These are phyloP conservation scores for Fusarium nisikadoi DNA, from an alignment of 2,329 filamentous ascomycete species.

Conservation along the genomic window DNA sequence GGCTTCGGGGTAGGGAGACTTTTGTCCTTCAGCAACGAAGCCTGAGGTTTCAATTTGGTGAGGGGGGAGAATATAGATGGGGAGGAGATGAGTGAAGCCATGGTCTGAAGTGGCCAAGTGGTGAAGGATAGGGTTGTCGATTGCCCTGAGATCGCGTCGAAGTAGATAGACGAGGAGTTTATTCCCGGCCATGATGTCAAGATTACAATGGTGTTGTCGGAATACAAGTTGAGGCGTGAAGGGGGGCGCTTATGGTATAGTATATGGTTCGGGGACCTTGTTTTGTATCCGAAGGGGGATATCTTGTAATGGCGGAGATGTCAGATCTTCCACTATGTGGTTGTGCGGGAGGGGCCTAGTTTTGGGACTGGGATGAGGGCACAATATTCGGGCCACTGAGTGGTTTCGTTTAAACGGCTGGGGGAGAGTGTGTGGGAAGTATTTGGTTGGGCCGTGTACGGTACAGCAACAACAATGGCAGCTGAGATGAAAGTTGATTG, in stretches of 20 bases:
- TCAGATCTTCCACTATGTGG: slow-evolving; percentile 13
- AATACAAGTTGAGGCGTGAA: background rate
- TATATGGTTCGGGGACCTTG: background rate
- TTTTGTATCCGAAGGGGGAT: background rate
- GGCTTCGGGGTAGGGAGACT: slow-evolving; percentile 76
- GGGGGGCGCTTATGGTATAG: background rate
- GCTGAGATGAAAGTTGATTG: background rate
- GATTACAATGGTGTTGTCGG: background rate
- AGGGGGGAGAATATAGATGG: slow-evolving; percentile 75
- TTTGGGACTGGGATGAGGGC: slow-evolving; percentile 5
- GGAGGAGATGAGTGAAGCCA: slow-evolving; percentile 75
- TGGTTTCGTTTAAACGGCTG: background rate
- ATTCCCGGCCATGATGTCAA: slow-evolving; percentile 46
- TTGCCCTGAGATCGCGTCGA: slow-evolving; percentile 76
- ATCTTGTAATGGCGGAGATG: slow-evolving; percentile 4
- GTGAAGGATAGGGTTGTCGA: slow-evolving; percentile 80
- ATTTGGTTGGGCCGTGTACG: slow-evolving; percentile 5
- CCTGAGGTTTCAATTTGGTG: slow-evolving; percentile 80
- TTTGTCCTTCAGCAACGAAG: slow-evolving; percentile 66
- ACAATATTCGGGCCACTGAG: slow-evolving; percentile 2
- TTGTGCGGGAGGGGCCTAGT: slow-evolving; percentile 12
- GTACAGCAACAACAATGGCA: background rate
- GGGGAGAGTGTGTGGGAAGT: background rate
- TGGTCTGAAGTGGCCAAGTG: slow-evolving; percentile 61
- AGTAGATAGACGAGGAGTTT: slow-evolving; percentile 76